Conservation (phyloP, 176 grass and related monocot genomes). For the Avena insularis region DNA sequence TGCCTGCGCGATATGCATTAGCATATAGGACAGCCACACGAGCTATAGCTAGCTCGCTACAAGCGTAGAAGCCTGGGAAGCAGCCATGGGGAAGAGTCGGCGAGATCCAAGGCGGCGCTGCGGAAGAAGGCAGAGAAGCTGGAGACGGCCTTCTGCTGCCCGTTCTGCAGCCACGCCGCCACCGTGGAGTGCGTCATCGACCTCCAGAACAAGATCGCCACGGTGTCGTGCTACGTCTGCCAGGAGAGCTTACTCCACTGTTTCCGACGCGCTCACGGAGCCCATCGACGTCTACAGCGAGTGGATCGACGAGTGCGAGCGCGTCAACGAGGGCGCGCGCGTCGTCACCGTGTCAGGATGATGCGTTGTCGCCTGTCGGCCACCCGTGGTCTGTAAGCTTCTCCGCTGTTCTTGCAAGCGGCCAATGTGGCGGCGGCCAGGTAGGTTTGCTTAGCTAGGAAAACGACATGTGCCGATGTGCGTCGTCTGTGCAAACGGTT, state of each 20-base stretch:
- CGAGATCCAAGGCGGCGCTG: background rate
- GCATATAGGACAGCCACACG: background rate
- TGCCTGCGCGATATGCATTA: no score
- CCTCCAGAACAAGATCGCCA: background rate
- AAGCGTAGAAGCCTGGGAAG: no score
- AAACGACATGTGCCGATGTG: no score
- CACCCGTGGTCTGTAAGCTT: background rate
- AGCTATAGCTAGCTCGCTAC: background rate
- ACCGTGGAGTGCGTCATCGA: conserved; percentile 26
- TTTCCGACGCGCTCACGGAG: conserved; percentile 29
- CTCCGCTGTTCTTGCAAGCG: background rate
- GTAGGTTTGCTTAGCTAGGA: no score
- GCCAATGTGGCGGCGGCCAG: background rate
- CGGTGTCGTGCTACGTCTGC: background rate
- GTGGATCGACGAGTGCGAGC: background rate
- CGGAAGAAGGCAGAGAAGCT: conserved; percentile 17
- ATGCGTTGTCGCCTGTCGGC: background rate
- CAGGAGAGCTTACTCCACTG: conserved; percentile 34
- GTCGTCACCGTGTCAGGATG: background rate
- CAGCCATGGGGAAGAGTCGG: conserved; percentile 31
- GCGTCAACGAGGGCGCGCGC: background rate
- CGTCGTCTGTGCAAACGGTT: background rate
- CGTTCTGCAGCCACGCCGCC: conserved; percentile 27
- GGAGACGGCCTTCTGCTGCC: conserved; percentile 35
- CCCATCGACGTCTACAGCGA: no score